Evolutionary conservation across 129 eudicot species (phyloP).

Genomic region (Artemisia argyi): DNA sequence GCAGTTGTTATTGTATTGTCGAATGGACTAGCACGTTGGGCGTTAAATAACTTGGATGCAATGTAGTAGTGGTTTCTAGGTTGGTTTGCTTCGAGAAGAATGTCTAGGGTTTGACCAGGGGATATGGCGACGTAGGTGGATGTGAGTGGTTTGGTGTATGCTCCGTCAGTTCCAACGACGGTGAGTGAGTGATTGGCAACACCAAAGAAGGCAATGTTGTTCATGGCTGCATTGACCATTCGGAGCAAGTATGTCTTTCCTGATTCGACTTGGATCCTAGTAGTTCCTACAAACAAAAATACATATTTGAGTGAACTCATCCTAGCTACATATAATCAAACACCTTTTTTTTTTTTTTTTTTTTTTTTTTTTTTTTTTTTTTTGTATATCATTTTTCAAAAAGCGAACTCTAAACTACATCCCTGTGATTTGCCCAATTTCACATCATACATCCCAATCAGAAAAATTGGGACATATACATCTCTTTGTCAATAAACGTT

Average conservation of each 20-base stretch:
- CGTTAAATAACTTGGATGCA: constrained; percentile 41
- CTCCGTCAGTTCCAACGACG: constrained; percentile 62
- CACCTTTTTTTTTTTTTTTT: too few relatives aligned
- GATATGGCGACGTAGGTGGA: constrained; percentile 41
- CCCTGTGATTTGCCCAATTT: too few relatives aligned
- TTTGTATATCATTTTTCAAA: neutral
- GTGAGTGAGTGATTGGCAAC: constrained; percentile 56
- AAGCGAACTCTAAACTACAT: too few relatives aligned
- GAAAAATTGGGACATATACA: too few relatives aligned
- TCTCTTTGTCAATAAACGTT: too few relatives aligned
- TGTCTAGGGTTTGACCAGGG: constrained; percentile 71
- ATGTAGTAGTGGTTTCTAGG: constrained; percentile 50
- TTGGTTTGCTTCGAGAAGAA: constrained; percentile 57
- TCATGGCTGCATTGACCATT: constrained; percentile 66
- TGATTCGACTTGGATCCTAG: constrained; percentile 38
- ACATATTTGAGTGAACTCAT: neutral
- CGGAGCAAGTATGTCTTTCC: constrained; percentile 68
- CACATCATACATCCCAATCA: too few relatives aligned
- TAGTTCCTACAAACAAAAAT: constrained; percentile 39
- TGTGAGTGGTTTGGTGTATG: constrained; percentile 55
- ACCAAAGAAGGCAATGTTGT: constrained; percentile 48
- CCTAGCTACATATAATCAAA: too few relatives aligned
- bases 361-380: too few relatives aligned
- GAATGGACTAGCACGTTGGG: constrained; percentile 18
- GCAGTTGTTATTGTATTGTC: constrained; percentile 53